Conservation (phyloP, 2,329 filamentous ascomycete genomes). For the Atkinsonella texensis region DNA sequence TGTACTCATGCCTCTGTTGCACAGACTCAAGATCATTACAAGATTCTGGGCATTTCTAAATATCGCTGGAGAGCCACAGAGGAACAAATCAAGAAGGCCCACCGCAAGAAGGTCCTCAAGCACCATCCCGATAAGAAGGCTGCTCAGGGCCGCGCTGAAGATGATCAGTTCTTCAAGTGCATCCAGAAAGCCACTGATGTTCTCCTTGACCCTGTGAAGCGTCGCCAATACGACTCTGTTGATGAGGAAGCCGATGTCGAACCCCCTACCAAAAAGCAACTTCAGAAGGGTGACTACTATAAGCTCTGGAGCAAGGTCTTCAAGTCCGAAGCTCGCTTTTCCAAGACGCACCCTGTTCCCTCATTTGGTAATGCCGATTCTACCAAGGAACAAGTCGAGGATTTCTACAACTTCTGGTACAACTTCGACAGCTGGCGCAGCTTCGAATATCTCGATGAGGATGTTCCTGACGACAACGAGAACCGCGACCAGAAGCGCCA, state of each 20-base stretch:
- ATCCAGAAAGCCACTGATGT: constrained; percentile 97
- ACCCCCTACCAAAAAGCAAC: constrained; percentile 83
- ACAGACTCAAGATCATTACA: constrained; percentile 92
- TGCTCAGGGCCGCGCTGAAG: constrained; percentile 72
- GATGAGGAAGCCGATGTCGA: constrained; percentile 90
- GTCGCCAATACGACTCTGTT: constrained; percentile 91
- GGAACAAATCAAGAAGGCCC: constrained; percentile 97
- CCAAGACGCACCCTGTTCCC: constrained; percentile 79
- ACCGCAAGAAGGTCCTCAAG: constrained; percentile 98
- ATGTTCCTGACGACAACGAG: constrained; percentile 97
- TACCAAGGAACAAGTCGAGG: constrained; percentile 78
- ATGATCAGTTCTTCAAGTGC: constrained; percentile 99
- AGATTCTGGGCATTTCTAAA: constrained; percentile 83
- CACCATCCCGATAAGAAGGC: constrained; percentile 99
- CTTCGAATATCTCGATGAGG: constrained; percentile 98
- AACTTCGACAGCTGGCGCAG: constrained; percentile 97
- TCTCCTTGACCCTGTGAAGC: constrained; percentile 80
- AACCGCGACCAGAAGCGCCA: constrained; percentile 98
- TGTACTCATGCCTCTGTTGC: background rate
- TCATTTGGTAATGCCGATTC: constrained; percentile 74
- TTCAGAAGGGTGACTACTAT: constrained; percentile 80
- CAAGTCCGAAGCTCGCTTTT: constrained; percentile 86
- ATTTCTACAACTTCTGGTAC: constrained; percentile 99
- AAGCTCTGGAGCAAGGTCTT: constrained; percentile 89
- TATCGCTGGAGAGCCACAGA: constrained; percentile 88